These are phyloP conservation scores for Debaryomyces castellii DNA, from an alignment of 805 yeast species.

Conservation along the genomic window DNA sequence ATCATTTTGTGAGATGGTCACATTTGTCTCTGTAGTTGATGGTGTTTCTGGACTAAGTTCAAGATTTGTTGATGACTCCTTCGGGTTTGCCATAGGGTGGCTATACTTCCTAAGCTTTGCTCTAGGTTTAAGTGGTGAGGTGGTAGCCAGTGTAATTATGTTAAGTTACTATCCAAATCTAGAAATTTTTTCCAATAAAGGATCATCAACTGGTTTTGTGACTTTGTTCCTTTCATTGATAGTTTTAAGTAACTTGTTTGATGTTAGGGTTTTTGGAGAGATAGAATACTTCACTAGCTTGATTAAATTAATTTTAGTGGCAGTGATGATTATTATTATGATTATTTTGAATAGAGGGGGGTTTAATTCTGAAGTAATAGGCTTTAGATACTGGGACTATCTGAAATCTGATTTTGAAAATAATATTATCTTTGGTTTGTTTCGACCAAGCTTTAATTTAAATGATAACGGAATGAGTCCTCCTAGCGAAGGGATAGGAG, in stretches of 20 bases:
- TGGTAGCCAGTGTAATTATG: conserved; percentile 78
- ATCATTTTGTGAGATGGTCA: conserved; percentile 80
- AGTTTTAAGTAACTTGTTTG: conserved; percentile 54
- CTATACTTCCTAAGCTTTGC: conserved; percentile 73
- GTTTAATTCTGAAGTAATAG: conserved; percentile 46
- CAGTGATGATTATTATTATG: conserved; percentile 60
- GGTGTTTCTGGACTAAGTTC: conserved; percentile 77
- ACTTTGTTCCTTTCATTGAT: conserved; percentile 53
- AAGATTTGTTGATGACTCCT: conserved; percentile 73
- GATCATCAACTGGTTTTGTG: conserved; percentile 61
- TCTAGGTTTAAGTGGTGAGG: conserved; percentile 73
- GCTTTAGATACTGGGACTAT: conserved; percentile 69
- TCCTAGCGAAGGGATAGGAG: conserved; percentile 55
- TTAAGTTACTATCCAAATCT: conserved; percentile 63
- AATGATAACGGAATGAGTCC: conserved; percentile 56
- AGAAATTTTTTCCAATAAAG: conserved; percentile 44
- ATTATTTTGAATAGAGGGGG: conserved; percentile 64
- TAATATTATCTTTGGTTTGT: conserved; percentile 62
- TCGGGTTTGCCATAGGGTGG: conserved; percentile 74
- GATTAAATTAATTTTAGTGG: conserved; percentile 52
- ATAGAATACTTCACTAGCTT: conserved; percentile 64
- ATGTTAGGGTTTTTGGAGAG: conserved; percentile 74
- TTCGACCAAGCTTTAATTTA: conserved; percentile 70
- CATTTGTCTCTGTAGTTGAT: conserved; percentile 74
- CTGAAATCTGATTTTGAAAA: conserved; percentile 47